phyloP scores from a whole-genome alignment of 441 rosid species.

The Breynia disticha region DNA sequence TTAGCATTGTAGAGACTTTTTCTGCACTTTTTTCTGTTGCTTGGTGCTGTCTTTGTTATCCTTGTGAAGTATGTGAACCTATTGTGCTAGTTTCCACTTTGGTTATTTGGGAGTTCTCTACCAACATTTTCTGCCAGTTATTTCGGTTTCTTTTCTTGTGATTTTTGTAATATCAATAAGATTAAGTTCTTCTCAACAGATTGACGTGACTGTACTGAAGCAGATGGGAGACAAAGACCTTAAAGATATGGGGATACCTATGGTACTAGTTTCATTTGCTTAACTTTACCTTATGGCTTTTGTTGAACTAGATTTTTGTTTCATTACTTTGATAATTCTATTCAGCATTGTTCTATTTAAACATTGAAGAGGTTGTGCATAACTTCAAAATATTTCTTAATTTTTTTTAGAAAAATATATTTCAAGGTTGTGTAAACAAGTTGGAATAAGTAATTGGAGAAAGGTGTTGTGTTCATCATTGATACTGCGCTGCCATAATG shows the following conservation, averaged over 20 bases:
- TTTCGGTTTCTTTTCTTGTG: too few species aligned
- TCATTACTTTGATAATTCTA: background rate
- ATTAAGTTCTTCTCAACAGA: conserved; percentile 22
- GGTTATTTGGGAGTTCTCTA: too few species aligned
- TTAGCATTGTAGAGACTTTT: too few species aligned
- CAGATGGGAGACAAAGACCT: conserved; percentile 53
- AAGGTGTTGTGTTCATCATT: background rate
- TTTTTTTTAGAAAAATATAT: too few species aligned
- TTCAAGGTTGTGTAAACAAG: background rate
- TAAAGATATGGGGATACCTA: conserved; percentile 56
- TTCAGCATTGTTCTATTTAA: background rate
- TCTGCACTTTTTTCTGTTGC: too few species aligned
- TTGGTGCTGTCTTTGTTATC: too few species aligned
- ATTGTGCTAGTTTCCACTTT: too few species aligned
- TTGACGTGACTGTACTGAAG: conserved; percentile 48
- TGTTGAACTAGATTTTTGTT: background rate
- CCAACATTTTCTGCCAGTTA: too few species aligned
- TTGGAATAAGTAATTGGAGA: background rate
- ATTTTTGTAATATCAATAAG: too few species aligned
- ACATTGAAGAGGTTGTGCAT: background rate
- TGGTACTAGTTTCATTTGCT: conserved; percentile 28
- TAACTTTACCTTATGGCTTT: background rate
- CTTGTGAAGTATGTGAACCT: too few species aligned
- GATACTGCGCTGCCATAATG: background rate
- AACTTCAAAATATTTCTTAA: background rate